Base-by-base conservation (phyloP, 805 yeast genomes). In the Monosporozyma yasuniensis region DNA sequence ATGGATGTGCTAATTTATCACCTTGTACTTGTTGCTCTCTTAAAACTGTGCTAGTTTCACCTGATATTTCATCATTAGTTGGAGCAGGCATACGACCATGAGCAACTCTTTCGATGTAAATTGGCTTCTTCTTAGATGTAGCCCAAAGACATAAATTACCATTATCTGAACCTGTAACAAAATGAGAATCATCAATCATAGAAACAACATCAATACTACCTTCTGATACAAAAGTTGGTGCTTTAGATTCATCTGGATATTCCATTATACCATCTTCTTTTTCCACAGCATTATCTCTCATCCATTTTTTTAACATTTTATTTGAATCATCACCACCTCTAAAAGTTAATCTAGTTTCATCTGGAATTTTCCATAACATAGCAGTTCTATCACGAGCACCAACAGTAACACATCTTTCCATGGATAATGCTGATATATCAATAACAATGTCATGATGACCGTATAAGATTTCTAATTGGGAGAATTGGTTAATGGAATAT, bases 371-470 rank as follows among this genome's bases (percentile, higher is more conserved):
- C 99, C 99, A 93, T 59, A 87, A 73, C 83, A 95, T 84, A 9
- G 91, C 96, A 4, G 96, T 87, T 60, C 95, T 82, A 69, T 93
- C 99, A 59, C 98, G 80, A 3, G 95, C 76, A 16, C 99, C 99
- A 30, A 91, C 98, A 23, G 96, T 87, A 16, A 93, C 90, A 72
- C 99, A 93, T 51, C 96, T 80, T 63, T 93, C 98, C 66, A 82
- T 81, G 9, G 79, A 78, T 53, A 93, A 71, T 0, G 97, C 88
- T 21, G 88, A 71, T 48, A 93, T 83, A 61, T 83, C 97, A 42
- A 78, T 76, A 43, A 91, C 90, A 49, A 79, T 72, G 63, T 93
- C 99, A 70, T 93, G 98, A 68, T 93, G 99, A 2, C 99, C 99
- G 64, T 87, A 93, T 44, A 93, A 71, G 4, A 87, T 83, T 71